Percentiles rank a stretch among this genome's conserved stretches.
phyloP scores from a whole-genome alignment of 2,329 filamentous ascomycete species.

The Albifimbria verrucaria region DNA sequence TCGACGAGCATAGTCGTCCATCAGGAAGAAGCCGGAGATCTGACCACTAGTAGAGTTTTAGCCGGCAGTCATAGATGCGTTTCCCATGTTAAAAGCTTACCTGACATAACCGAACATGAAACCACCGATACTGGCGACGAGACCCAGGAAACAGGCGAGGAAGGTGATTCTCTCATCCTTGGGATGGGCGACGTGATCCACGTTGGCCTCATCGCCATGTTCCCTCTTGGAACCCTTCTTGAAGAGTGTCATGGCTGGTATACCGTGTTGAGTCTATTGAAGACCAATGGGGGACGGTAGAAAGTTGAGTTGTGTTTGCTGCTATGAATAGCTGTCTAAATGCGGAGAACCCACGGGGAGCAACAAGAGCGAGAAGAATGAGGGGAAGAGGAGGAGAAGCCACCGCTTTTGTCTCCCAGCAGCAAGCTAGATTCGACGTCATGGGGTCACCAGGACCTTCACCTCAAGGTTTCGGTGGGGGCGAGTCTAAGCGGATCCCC shows the following conservation, averaged over 20 bases:
- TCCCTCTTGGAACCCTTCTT: neutral
- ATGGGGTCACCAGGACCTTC: neutral
- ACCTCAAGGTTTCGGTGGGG: neutral
- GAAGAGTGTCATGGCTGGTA: neutral
- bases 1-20: constrained; percentile 52
- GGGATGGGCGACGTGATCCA: neutral
- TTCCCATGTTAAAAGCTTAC: constrained; percentile 29
- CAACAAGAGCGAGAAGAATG: neutral
- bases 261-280: too few species aligned
- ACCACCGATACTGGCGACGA: constrained; percentile 51
- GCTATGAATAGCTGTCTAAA: too few species aligned
- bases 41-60: constrained; percentile 43
- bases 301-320: too few species aligned
- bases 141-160: constrained; percentile 44
- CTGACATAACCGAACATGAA: constrained; percentile 58
- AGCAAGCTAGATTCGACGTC: neutral
- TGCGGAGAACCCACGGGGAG: neutral
- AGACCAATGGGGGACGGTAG: too few species aligned
- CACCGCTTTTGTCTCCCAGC: neutral
- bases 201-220: neutral
- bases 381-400: neutral
- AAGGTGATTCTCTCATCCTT: constrained; percentile 30
- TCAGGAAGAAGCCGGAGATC: constrained; percentile 59
- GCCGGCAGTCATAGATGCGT: neutral
- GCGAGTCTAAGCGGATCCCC: neutral